phyloP scores from a whole-genome alignment of 2,329 filamentous ascomycete genomes.

The Lomentospora prolificans region DNA sequence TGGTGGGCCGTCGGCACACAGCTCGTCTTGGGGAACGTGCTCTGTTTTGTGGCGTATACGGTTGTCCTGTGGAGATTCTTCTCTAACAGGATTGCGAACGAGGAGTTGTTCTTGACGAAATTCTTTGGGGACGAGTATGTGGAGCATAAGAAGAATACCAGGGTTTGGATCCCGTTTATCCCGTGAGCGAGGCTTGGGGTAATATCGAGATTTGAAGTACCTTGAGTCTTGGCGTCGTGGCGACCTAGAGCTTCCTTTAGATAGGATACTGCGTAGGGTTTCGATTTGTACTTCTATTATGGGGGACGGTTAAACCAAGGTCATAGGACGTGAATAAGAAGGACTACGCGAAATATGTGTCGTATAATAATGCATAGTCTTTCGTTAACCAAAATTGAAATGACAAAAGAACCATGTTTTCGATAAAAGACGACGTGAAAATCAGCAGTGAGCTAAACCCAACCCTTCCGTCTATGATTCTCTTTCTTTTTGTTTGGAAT shows the following conservation, averaged over 20 bases:
- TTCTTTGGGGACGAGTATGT: constrained; percentile 84
- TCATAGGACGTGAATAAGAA: too few relatives aligned
- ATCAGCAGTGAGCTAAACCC: neutral
- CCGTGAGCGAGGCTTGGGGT: constrained; percentile 13
- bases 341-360: too few relatives aligned
- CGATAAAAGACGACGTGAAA: neutral
- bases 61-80: constrained; percentile 83
- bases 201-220: too few relatives aligned
- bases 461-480: neutral
- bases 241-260: too few relatives aligned
- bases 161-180: constrained; percentile 69
- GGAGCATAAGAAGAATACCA: constrained; percentile 59
- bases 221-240: neutral
- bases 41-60: constrained; percentile 68
- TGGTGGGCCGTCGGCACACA: constrained; percentile 98
- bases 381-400: too few relatives aligned
- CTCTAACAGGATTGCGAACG: constrained; percentile 57
- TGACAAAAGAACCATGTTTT: too few relatives aligned
- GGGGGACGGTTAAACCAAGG: too few relatives aligned
- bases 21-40: constrained; percentile 71
- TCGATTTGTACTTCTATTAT: too few relatives aligned
- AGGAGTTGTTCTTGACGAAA: constrained; percentile 65
- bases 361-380: too few relatives aligned
- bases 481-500: too few relatives aligned
- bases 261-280: too few relatives aligned